These are phyloP conservation scores for Saccharomyces pastorianus DNA, from an alignment of 1,139 yeast genomes.

Conservation along the genomic window DNA sequence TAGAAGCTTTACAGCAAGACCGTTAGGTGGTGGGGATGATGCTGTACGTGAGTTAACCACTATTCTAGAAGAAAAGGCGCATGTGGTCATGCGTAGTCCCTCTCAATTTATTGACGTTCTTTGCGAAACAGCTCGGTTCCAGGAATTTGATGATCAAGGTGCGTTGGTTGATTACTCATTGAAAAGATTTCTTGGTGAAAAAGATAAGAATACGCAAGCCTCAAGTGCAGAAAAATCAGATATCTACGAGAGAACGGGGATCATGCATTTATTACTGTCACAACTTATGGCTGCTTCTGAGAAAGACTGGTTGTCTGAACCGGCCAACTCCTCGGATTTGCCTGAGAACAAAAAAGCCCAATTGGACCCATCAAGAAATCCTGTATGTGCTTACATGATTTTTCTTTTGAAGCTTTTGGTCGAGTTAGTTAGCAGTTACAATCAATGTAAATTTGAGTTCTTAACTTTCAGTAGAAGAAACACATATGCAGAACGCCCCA, in stretches of 20 bases:
- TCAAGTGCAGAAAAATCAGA: conserved; percentile 8
- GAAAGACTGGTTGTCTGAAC: conserved; percentile 43
- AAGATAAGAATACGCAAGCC: conserved; percentile 37
- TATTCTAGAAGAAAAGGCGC: conserved; percentile 48
- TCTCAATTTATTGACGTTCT: conserved; percentile 46
- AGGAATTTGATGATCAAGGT: conserved; percentile 40
- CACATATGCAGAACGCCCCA: conserved; percentile 35
- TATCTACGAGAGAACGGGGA: conserved; percentile 40
- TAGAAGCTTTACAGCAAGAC: conserved; percentile 34
- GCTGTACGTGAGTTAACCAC: conserved; percentile 42
- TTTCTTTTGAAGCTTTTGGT: conserved; percentile 60
- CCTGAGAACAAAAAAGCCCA: conserved; percentile 27
- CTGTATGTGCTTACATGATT: conserved; percentile 55
- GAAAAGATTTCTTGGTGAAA: conserved; percentile 25
- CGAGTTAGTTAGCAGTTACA: conserved; percentile 72
- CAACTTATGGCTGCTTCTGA: conserved; percentile 56
- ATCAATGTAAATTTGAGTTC: conserved; percentile 73
- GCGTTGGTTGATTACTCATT: conserved; percentile 20
- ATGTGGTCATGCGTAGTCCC: conserved; percentile 54
- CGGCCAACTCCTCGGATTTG: conserved; percentile 20
- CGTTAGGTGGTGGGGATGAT: conserved; percentile 25
- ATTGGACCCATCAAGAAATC: conserved; percentile 35
- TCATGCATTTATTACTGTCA: conserved; percentile 51
- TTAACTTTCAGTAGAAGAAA: conserved; percentile 63
- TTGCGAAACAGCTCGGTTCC: conserved; percentile 42